Conservation (phyloP, 495 filamentous ascomycete species). For the Neurospora sp. region DNA sequence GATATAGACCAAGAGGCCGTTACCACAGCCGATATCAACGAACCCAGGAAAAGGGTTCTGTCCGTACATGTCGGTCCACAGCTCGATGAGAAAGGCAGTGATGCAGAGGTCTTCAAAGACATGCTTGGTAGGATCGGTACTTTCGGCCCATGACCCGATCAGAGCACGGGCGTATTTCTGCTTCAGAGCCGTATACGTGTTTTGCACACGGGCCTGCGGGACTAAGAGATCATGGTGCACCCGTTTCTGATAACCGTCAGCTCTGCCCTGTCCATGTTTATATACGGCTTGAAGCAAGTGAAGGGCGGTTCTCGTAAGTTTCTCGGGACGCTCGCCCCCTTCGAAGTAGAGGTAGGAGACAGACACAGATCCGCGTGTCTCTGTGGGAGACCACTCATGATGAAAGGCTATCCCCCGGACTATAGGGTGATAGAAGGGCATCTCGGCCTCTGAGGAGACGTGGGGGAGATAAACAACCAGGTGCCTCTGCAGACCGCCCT, state of each 20-base stretch:
- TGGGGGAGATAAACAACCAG: slow-evolving; percentile 78
- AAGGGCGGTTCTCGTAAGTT: slow-evolving; percentile 60
- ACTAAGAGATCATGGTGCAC: slow-evolving; percentile 69
- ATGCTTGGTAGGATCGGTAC: slow-evolving; percentile 81
- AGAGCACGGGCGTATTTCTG: slow-evolving; percentile 58
- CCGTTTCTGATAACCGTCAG: slow-evolving; percentile 57
- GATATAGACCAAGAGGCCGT: slow-evolving; percentile 84
- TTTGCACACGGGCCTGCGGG: slow-evolving; percentile 61
- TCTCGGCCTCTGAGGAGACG: slow-evolving; percentile 43
- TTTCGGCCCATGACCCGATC: slow-evolving; percentile 65
- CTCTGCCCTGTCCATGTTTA: slow-evolving; percentile 61
- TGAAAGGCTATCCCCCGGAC: slow-evolving; percentile 64
- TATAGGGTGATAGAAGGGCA: slow-evolving; percentile 81
- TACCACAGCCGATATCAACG: slow-evolving; percentile 92
- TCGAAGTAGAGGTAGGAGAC: slow-evolving; percentile 60
- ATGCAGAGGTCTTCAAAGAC: slow-evolving; percentile 93
- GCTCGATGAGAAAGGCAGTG: slow-evolving; percentile 83
- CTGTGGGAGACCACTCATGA: slow-evolving; percentile 43
- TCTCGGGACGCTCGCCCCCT: slow-evolving; percentile 25
- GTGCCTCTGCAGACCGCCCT: slow-evolving; percentile 22
- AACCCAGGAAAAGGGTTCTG: slow-evolving; percentile 65
- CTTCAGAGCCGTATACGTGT: slow-evolving; percentile 77
- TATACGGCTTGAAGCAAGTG: slow-evolving; percentile 61
- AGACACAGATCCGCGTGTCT: slow-evolving; percentile 43
- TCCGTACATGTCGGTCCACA: slow-evolving; percentile 81